Evolutionary conservation across 495 filamentous ascomycete genomes (phyloP).

Genomic region (Neohortaea acidophila): DNA sequence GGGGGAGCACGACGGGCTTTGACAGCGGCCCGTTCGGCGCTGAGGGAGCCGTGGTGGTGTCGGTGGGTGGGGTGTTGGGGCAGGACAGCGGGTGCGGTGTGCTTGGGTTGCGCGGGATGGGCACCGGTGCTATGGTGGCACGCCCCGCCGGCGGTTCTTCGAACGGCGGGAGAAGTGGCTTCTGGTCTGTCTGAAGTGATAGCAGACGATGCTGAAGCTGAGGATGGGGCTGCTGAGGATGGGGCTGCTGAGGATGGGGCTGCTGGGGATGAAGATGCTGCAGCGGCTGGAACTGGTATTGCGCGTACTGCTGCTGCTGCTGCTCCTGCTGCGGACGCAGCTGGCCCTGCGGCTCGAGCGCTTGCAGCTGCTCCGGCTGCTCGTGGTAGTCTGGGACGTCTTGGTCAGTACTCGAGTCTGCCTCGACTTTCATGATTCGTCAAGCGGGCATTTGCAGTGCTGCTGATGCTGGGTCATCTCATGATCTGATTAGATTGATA

Average conservation of each 20-base stretch:
- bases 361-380: too few species aligned
- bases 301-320: not conserved
- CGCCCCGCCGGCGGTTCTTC: not conserved
- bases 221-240: too few species aligned
- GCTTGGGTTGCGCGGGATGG: conserved; percentile 2
- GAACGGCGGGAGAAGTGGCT: not conserved
- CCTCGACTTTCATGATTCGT: too few species aligned
- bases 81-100: conserved; percentile 1
- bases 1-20: conserved; percentile 2
- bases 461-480: too few species aligned
- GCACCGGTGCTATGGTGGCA: not conserved
- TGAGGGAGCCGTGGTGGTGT: not conserved
- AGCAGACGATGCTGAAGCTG: not conserved
- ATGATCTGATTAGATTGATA: too few species aligned
- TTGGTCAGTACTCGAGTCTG: too few species aligned
- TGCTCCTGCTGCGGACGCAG: too few species aligned
- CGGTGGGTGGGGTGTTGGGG: not conserved
- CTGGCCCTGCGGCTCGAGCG: too few species aligned
- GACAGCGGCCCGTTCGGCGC: conserved; percentile 10
- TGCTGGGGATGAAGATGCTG: not conserved
- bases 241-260: not conserved
- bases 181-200: not conserved
- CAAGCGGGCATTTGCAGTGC: too few species aligned
- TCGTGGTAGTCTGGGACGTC: too few species aligned
- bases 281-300: not conserved